Base-by-base conservation (phyloP, 331 rosid species). In the Rosa hybrid region DNA sequence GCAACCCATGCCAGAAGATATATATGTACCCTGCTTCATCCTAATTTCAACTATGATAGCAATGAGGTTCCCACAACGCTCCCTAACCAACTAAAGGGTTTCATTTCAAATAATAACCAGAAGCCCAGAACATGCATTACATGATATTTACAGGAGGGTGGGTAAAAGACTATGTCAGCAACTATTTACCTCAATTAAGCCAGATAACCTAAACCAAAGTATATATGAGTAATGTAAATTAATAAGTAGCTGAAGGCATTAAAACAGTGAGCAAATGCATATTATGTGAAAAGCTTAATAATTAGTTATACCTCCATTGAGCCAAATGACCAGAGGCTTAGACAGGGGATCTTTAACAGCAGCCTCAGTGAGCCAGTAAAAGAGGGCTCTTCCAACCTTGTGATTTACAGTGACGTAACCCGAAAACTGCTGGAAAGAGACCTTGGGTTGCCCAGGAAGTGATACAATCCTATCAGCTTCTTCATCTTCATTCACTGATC, bases 321-420 rank as follows among this genome's bases (percentile, higher is more conserved):
- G 99, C 99, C 99, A 93, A 81, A 95, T 74, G 51, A 94, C 98
- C 20, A 94, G 85, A 27, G 98, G 97, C 57, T 89, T 90, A 49
- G 85, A 77, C 75, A 87, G 78, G 69, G 97, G 91, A 27, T 84
- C 62, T 16, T 80, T 83, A 21, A 78, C 27, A 80, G 96, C 91
- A 80, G 96, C 92, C 86, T 94, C 98, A 76, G 99, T 95, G 81
- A 95, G 97, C 99, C 99, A 95, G 85, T 95, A 95, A 78, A 95
- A 95, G 83, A 95, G 98, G 20, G 99, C 96, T 90, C 99, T 84
- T 12, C 94, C 92, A 20, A 86, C 86, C 3, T 42, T 88, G 1
- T 39, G 75, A 63, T 87, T 84, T 14, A 90, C 94, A 20, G 91
- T 87, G 14, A 90, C 92, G 75, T 95, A 95, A 51, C 99, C 99